A percentile compares a stretch with the other conserved stretches of the same genome.
These are phyloP conservation scores for Cytospora schulzeri DNA, from an alignment of 2,329 filamentous ascomycete species.

Conservation along the genomic window DNA sequence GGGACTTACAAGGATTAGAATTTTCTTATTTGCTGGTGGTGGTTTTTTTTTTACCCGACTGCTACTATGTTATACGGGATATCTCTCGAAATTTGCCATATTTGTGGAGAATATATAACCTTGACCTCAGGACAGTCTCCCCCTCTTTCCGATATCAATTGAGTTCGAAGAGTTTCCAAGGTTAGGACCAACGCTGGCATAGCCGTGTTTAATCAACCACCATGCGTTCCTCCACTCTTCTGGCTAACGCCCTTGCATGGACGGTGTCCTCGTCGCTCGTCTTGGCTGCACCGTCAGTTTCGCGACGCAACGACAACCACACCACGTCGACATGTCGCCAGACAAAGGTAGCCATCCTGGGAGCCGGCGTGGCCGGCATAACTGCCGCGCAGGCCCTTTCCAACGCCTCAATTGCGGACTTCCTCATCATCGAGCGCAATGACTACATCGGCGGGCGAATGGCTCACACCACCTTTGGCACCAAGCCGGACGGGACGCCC, in stretches of 20 bases:
- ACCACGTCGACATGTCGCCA: conserved; percentile 33
- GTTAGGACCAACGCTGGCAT: too few relatives aligned
- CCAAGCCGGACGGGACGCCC: conserved; percentile 49
- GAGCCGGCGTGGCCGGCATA: conserved; percentile 64
- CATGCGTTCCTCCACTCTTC: conserved; percentile 3
- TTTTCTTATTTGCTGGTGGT: too few relatives aligned
- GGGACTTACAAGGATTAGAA: too few relatives aligned
- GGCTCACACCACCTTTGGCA: conserved; percentile 59
- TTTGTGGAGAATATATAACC: not conserved
- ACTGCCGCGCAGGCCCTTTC: conserved; percentile 64
- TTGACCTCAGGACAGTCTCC: not conserved
- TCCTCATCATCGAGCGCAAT: conserved; percentile 66
- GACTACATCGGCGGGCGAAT: conserved; percentile 64
- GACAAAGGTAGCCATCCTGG: conserved; percentile 48
- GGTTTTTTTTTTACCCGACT: too few relatives aligned
- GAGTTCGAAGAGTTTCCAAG: not conserved
- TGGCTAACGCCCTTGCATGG: conserved; percentile 1
- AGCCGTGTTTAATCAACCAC: not conserved
- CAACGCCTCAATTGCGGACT: conserved; percentile 64
- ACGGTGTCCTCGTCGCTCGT: not conserved
- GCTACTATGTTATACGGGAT: not conserved
- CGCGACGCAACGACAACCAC: not conserved
- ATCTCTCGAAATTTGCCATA: too few relatives aligned
- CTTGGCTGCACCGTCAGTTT: conserved; percentile 6
- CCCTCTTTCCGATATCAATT: not conserved